phyloP scores from a whole-genome alignment of 176 grass and related monocot species.

The Panicum miliaceum region DNA sequence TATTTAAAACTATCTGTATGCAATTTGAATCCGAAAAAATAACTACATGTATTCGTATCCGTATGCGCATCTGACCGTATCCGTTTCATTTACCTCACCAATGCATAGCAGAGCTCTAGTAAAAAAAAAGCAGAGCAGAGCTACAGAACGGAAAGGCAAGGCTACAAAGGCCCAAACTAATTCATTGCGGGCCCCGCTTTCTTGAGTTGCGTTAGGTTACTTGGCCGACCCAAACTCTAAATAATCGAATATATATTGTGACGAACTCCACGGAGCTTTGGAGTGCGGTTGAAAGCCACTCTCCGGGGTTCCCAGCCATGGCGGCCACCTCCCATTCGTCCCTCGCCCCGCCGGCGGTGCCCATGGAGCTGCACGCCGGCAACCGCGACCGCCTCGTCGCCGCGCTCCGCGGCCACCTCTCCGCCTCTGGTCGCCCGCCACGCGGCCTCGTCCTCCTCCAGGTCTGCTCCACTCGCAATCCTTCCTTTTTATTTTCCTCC shows the following conservation, averaged over 20 bases:
- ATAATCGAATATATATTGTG: background rate
- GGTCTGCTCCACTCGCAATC: conserved; percentile 28
- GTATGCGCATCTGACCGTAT: too few species aligned
- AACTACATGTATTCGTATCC: too few species aligned
- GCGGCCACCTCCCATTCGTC: conserved; percentile 43
- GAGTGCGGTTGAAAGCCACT: conserved; percentile 17
- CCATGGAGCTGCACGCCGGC: conserved; percentile 80
- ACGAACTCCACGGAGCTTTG: background rate
- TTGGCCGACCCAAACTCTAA: conserved; percentile 19
- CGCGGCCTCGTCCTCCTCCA: conserved; percentile 74
- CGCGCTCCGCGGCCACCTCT: conserved; percentile 61
- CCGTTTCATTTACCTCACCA: too few species aligned
- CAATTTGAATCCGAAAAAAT: too few species aligned
- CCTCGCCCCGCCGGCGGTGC: conserved; percentile 62
- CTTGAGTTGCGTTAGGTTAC: background rate
- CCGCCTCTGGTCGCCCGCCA: conserved; percentile 49
- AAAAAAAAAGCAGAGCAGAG: too few species aligned
- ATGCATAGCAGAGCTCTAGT: too few species aligned
- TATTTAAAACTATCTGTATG: too few species aligned
- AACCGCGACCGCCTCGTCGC: conserved; percentile 73
- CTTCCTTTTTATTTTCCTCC: too few species aligned
- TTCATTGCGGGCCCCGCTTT: background rate
- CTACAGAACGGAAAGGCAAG: background rate
- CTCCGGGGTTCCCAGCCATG: conserved; percentile 37
- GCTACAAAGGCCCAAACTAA: background rate